Evolutionary conservation across 495 filamentous ascomycete species (phyloP).

Genomic region (Hyphodiscus hymeniophilus): DNA sequence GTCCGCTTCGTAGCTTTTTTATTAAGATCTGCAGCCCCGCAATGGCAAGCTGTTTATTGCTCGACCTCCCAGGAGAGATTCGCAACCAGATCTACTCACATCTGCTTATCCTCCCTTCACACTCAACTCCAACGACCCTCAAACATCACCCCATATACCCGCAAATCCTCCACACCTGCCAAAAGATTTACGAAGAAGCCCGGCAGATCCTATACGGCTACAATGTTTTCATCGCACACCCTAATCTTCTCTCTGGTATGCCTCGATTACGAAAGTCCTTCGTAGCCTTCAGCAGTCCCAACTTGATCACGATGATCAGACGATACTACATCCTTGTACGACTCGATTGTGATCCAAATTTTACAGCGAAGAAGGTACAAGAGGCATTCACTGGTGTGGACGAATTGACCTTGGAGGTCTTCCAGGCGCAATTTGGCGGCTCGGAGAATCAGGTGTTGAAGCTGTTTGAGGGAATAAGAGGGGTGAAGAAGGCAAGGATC

Average conservation of each 20-base stretch:
- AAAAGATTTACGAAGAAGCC: conserved; percentile 33
- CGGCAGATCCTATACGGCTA: conserved; percentile 36
- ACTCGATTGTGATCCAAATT: conserved; percentile 38
- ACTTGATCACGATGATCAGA: conserved; percentile 28
- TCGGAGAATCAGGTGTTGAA: conserved; percentile 31
- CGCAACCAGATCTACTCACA: conserved; percentile 40
- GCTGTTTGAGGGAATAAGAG: conserved; percentile 43
- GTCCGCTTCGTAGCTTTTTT: neutral
- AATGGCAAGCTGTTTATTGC: conserved; percentile 22
- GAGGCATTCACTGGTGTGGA: conserved; percentile 34
- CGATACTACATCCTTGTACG: conserved; percentile 36
- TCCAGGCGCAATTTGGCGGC: conserved; percentile 36
- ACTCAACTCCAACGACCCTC: conserved; percentile 7
- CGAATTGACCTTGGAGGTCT: conserved; percentile 37
- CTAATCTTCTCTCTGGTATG: conserved; percentile 32
- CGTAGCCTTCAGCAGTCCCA: conserved; percentile 25
- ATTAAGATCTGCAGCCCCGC: neutral
- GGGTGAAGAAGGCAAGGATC: conserved; percentile 34
- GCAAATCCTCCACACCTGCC: conserved; percentile 33
- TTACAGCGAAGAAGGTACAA: conserved; percentile 20
- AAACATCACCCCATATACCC: conserved; percentile 25
- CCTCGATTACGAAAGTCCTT: conserved; percentile 31
- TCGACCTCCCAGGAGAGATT: conserved; percentile 41
- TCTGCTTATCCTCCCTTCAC: conserved; percentile 30
- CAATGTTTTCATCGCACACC: conserved; percentile 46